A percentile compares a stretch with the other conserved stretches of the same genome.
Conservation (phyloP, 1,284 basidiomycete species). For the Stereum hirsutum region DNA sequence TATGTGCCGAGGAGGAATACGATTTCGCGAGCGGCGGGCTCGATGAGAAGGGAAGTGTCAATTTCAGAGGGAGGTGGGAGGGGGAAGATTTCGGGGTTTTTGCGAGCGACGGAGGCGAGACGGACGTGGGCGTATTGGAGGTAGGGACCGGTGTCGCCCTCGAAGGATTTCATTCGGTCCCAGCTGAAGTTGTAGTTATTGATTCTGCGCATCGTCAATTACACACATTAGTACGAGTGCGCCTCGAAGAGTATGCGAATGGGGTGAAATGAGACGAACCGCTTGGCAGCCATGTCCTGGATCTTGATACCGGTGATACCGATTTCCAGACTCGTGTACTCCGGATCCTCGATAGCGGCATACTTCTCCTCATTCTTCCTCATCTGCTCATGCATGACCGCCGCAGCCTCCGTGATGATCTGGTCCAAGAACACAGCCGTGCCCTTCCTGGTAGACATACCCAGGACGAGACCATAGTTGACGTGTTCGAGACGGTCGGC, state of each 20-base stretch:
- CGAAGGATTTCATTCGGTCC: constrained; percentile 92
- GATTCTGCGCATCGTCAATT: constrained; percentile 44
- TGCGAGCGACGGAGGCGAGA: constrained; percentile 86
- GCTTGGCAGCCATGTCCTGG: constrained; percentile 94
- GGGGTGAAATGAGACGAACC: constrained; percentile 34
- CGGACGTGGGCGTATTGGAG: constrained; percentile 97
- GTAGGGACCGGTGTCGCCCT: constrained; percentile 95
- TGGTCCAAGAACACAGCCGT: constrained; percentile 95
- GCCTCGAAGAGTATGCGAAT: background rate
- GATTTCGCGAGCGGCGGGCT: constrained; percentile 79
- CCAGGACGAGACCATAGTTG: constrained; percentile 88
- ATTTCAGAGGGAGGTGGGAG: constrained; percentile 63
- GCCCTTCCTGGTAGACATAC: constrained; percentile 97
- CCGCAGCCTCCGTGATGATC: constrained; percentile 87
- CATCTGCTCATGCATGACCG: constrained; percentile 98
- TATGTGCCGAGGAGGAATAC: constrained; percentile 82
- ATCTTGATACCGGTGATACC: constrained; percentile 98
- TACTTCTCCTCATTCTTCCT: constrained; percentile 92
- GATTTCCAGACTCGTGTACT: constrained; percentile 74
- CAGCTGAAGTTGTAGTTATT: constrained; percentile 97
- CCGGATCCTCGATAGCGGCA: constrained; percentile 82
- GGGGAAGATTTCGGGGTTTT: constrained; percentile 85
- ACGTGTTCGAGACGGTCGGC: constrained; percentile 80
- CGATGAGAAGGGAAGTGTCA: constrained; percentile 60
- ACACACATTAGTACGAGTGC: constrained; percentile 1